Evolutionary conservation across 352 stramenopile species (phyloP).

Genomic region (Globisporangium solare): DNA sequence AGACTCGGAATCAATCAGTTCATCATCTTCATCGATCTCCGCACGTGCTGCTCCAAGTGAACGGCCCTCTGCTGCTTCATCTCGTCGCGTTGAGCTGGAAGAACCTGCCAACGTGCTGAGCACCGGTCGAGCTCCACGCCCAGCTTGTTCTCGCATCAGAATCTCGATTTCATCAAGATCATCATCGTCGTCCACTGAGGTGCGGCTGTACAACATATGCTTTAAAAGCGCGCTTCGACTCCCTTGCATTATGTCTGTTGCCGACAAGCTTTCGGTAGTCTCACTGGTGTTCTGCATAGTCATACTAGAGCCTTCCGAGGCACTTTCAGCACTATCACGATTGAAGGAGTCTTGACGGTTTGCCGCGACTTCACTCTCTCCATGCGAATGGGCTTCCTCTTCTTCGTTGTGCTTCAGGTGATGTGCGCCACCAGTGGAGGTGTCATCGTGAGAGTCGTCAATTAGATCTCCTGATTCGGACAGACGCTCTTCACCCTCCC

Average conservation of each 20-base stretch:
- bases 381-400: background rate
- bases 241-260: background rate
- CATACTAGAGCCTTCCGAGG: background rate
- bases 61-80: too few species aligned
- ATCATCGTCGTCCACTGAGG: constrained; percentile 6
- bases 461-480: background rate
- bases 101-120: too few species aligned
- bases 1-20: background rate
- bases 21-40: constrained; percentile 2
- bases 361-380: too few species aligned
- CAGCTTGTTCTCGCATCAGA: constrained; percentile 9
- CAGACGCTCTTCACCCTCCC: too few species aligned
- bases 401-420: background rate
- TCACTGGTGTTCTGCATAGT: background rate
- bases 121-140: too few species aligned
- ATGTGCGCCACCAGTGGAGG: background rate
- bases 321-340: background rate
- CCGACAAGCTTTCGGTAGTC: background rate
- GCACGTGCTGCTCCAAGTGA: background rate
- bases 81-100: too few species aligned
- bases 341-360: constrained; percentile 2
- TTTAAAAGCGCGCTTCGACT: constrained; percentile 1
- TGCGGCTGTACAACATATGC: constrained; percentile 9
- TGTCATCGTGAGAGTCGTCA: background rate
- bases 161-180: constrained; percentile 9